Base-by-base conservation (phyloP, 306 rosid species). In the Pyrus communis region DNA sequence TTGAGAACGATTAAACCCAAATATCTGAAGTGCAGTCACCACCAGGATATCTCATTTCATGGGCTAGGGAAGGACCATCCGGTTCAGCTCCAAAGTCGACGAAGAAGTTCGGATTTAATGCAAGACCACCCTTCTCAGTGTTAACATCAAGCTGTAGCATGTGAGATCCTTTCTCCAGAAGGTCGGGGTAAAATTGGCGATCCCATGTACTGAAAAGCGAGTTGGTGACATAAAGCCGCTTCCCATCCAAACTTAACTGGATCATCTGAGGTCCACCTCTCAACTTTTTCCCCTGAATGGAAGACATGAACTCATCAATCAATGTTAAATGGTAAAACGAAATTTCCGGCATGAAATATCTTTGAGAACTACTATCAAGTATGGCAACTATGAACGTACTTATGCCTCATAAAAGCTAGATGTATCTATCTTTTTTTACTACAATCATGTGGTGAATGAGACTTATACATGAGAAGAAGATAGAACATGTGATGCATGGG, bases 1-100 rank as follows among this genome's bases (percentile, higher is more conserved):
- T 15, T 38, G 55, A 28, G 57, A n/a, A 23, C 7, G 40, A 55
- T 73, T n/a, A 94, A 80, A 90, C 63, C 98, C 98, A 94, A 33
- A 90, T 94, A 77, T 92, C 97, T 3, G 93, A 94, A 75, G 98
- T 94, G 90, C 97, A 95, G 76, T 95, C 98, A 23, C 98, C 97
- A 75, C 98, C 98, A 43, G 97, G 98, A 60, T 90, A 92, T 83
- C 98, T 85, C 95, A 90, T 90, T 86, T 95, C 98, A 82, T 95
- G 98, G 25, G 97, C 98, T 66, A 95, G 93, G 31, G 97, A 84
- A 76, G 98, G 98, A 59, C 98, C 98, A 71, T 84, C 84, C 55
- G 98, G 96, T 81, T 95, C 98, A 71, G 84, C 82, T 68, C 92
- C 97, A 60, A 95, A 95, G 88, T 95, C 98, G 27, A 95, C 92